Percentiles rank a stretch among this genome's conserved stretches.
These are phyloP conservation scores for Phaeosphaeriaceae sp. DNA, from an alignment of 2,329 filamentous ascomycete genomes.

Conservation along the genomic window DNA sequence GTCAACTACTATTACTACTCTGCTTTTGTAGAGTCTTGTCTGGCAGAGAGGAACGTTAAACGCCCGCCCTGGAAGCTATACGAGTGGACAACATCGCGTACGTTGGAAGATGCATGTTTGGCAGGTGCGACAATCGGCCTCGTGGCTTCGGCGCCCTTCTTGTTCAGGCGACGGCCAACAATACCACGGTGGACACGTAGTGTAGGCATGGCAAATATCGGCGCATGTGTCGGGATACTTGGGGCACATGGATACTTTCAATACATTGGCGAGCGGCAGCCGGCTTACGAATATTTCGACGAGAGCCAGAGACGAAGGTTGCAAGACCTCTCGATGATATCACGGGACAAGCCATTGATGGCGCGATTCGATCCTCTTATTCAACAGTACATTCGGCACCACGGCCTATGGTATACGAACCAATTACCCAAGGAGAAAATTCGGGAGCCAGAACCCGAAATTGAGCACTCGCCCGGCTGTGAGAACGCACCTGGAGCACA, in stretches of 20 bases:
- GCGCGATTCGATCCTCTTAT: conserved; percentile 27
- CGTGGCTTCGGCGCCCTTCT: conserved; percentile 23
- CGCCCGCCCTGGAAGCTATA: conserved; percentile 29
- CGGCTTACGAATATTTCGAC: conserved; percentile 26
- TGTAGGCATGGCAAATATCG: conserved; percentile 33
- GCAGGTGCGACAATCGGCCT: conserved; percentile 32
- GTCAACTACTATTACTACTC: conserved; percentile 36
- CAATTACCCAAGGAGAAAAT: too few species aligned
- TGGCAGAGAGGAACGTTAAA: conserved; percentile 13
- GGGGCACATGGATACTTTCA: conserved; percentile 33
- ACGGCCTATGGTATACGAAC: conserved; percentile 30
- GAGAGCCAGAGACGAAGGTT: conserved; percentile 20
- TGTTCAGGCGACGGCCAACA: conserved; percentile 27
- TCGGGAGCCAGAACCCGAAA: too few species aligned
- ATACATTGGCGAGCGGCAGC: conserved; percentile 36
- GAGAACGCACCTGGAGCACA: too few species aligned
- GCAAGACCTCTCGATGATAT: conserved; percentile 34
- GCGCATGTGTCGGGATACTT: conserved; percentile 29
- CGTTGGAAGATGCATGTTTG: conserved; percentile 36
- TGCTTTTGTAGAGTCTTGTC: conserved; percentile 20
- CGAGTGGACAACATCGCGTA: conserved; percentile 28
- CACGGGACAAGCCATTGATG: conserved; percentile 34
- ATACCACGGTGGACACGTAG: conserved; percentile 32
- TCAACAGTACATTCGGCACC: conserved; percentile 36
- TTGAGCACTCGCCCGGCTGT: too few species aligned